Evolutionary conservation across 2,329 filamentous ascomycete genomes (phyloP).

Genomic region (Diplodia intermedia): DNA sequence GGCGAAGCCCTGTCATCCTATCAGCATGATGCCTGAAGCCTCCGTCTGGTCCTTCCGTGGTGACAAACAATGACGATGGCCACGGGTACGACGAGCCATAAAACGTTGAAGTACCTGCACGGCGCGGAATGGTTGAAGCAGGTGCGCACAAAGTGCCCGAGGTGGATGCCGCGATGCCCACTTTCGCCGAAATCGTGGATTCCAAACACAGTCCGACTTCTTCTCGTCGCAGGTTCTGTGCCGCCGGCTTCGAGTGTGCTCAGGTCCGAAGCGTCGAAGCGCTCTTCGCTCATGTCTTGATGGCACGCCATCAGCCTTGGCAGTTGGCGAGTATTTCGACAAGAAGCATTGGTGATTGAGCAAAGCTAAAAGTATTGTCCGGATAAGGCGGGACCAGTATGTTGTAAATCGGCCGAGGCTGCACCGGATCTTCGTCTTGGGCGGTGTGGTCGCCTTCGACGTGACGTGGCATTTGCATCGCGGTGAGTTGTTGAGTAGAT

Average conservation of each 20-base stretch:
- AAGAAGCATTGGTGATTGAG: neutral
- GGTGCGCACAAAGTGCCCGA: slow-evolving; percentile 68
- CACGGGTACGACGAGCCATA: slow-evolving; percentile 77
- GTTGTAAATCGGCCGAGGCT: slow-evolving; percentile 10
- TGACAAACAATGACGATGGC: slow-evolving; percentile 66
- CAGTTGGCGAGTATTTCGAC: neutral
- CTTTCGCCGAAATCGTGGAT: slow-evolving; percentile 67
- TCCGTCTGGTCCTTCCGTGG: neutral
- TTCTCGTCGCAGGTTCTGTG: neutral
- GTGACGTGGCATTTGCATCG: neutral
- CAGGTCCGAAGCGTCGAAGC: neutral
- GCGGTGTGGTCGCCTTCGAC: slow-evolving; percentile 3
- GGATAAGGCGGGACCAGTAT: slow-evolving; percentile 6
- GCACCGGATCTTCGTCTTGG: slow-evolving; percentile 13
- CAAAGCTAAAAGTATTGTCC: neutral
- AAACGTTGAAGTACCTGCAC: slow-evolving; percentile 70
- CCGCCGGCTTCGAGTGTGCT: slow-evolving; percentile 3
- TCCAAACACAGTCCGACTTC: slow-evolving; percentile 35
- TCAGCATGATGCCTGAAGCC: slow-evolving; percentile 51
- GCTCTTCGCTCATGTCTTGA: slow-evolving; percentile 4
- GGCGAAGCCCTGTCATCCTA: slow-evolving; percentile 49
- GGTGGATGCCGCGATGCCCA: slow-evolving; percentile 70
- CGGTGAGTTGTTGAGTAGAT: neutral
- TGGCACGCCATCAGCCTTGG: neutral
- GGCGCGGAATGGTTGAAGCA: slow-evolving; percentile 68